A percentile compares a stretch with the other conserved stretches of the same genome.
Evolutionary conservation across 2,329 filamentous ascomycete genomes (phyloP).

Genomic region (Neonectria neomacrospora): DNA sequence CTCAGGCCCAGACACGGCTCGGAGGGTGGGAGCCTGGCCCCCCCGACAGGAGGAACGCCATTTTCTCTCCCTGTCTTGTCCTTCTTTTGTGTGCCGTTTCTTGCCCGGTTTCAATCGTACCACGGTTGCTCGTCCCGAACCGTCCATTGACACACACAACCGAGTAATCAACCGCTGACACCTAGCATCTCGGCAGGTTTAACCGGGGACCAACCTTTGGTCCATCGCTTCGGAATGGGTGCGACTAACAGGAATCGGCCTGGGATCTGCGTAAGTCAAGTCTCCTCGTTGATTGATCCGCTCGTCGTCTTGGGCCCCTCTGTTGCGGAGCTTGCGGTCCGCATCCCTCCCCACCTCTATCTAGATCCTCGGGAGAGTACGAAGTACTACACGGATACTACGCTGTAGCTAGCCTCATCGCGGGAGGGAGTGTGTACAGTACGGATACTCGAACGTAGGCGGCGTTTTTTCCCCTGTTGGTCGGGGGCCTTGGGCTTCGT

Average conservation of each 20-base stretch:
- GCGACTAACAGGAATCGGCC: conserved; percentile 20
- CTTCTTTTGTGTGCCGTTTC: conserved; percentile 1
- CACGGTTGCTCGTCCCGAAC: not conserved
- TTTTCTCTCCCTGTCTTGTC: not conserved
- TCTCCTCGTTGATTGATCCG: conserved; percentile 19
- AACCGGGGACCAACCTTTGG: conserved; percentile 16
- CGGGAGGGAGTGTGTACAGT: not conserved
- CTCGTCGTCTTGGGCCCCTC: conserved; percentile 8
- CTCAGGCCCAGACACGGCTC: not conserved
- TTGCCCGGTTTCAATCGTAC: conserved; percentile 17
- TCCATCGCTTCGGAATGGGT: conserved; percentile 29
- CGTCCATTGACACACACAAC: conserved; percentile 1
- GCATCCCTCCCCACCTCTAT: not conserved
- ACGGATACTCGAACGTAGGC: not conserved
- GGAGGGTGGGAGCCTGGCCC: not conserved
- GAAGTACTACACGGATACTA: conserved; percentile 4
- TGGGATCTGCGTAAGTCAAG: conserved; percentile 34
- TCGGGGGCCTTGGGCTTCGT: conserved; percentile 4
- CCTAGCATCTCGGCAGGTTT: conserved; percentile 13
- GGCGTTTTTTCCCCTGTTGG: not conserved
- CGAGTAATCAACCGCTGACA: conserved; percentile 18
- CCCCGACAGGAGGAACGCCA: not conserved
- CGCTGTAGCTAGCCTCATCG: conserved; percentile 12
- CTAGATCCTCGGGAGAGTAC: not conserved
- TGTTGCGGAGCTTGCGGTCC: conserved; percentile 9